Evolutionary conservation across 768 basidiomycete genomes (phyloP).

Genomic region (Porpolomopsis calyptriformis): DNA sequence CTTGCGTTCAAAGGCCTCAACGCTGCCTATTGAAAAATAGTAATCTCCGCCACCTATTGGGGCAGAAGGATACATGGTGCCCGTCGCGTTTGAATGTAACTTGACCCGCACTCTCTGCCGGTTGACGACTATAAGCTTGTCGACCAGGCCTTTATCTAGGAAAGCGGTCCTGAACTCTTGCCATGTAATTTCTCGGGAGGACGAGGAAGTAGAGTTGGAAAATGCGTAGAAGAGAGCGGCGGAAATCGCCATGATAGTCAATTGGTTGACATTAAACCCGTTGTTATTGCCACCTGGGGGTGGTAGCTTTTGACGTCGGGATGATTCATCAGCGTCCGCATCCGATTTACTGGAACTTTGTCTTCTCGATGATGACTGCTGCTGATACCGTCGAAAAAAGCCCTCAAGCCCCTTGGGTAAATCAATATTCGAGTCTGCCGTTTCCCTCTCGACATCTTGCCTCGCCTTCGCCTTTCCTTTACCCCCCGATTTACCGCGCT

Average conservation of each 20-base stretch:
- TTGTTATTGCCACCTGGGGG: slow-evolving; percentile 42
- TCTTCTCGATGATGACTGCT: slow-evolving; percentile 29
- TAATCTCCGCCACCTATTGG: slow-evolving; percentile 51
- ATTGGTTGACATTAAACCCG: slow-evolving; percentile 48
- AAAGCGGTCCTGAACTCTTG: slow-evolving; percentile 98
- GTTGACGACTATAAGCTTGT: slow-evolving; percentile 87
- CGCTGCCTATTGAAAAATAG: slow-evolving; percentile 94
- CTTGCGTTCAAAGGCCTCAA: slow-evolving; percentile 93
- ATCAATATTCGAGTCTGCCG: slow-evolving; percentile 20
- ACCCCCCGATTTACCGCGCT: neutral
- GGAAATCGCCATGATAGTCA: slow-evolving; percentile 40
- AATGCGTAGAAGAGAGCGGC: slow-evolving; percentile 59
- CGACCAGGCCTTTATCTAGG: slow-evolving; percentile 92
- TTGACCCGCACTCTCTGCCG: slow-evolving; percentile 84
- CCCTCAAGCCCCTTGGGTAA: slow-evolving; percentile 64
- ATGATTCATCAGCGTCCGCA: slow-evolving; percentile 24
- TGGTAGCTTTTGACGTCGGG: slow-evolving; percentile 27
- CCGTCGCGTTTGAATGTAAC: slow-evolving; percentile 82
- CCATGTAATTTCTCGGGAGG: slow-evolving; percentile 93
- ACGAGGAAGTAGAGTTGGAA: slow-evolving; percentile 40
- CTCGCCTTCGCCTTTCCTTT: slow-evolving; percentile 22
- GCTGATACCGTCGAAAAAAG: slow-evolving; percentile 59
- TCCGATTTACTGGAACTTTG: slow-evolving; percentile 22
- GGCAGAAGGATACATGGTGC: slow-evolving; percentile 60
- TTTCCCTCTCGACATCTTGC: slow-evolving; percentile 24